Percentiles rank a stretch among this genome's conserved stretches.
phyloP scores from a whole-genome alignment of 2,329 filamentous ascomycete genomes.

The Aureobasidium vineae region DNA sequence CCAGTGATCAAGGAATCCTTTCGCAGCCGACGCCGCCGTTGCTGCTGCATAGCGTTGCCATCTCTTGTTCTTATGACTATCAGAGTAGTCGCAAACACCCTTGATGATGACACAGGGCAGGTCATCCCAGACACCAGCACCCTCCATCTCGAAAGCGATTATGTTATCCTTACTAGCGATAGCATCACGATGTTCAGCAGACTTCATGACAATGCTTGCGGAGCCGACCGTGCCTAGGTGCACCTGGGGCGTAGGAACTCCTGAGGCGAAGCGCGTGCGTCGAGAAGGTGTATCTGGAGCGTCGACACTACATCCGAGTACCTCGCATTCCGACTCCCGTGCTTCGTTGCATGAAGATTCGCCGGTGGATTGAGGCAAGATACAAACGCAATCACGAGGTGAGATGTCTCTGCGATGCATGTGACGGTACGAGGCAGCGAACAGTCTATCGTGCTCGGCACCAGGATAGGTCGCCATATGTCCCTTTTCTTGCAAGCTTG shows the following conservation, averaged over 20 bases:
- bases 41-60: slow-evolving; percentile 29
- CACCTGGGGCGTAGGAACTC: neutral
- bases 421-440: slow-evolving; percentile 31
- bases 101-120: slow-evolving; percentile 28
- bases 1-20: slow-evolving; percentile 25
- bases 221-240: slow-evolving; percentile 25
- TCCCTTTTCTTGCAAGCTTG: neutral
- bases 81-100: slow-evolving; percentile 29
- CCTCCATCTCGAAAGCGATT: slow-evolving; percentile 31
- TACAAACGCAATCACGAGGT: neutral
- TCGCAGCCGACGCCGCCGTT: slow-evolving; percentile 25
- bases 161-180: slow-evolving; percentile 1
- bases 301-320: neutral
- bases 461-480: slow-evolving; percentile 29
- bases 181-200: slow-evolving; percentile 16
- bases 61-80: slow-evolving; percentile 29
- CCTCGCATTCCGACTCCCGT: neutral
- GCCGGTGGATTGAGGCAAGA: neutral
- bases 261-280: neutral
- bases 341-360: neutral
- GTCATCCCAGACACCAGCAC: slow-evolving; percentile 28
- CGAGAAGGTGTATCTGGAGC: neutral
- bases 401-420: slow-evolving; percentile 30
- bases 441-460: slow-evolving; percentile 31
- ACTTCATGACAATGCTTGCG: slow-evolving; percentile 21